Conservation (phyloP, 2,329 filamentous ascomycete genomes). For the Alternaria incomplexa region DNA sequence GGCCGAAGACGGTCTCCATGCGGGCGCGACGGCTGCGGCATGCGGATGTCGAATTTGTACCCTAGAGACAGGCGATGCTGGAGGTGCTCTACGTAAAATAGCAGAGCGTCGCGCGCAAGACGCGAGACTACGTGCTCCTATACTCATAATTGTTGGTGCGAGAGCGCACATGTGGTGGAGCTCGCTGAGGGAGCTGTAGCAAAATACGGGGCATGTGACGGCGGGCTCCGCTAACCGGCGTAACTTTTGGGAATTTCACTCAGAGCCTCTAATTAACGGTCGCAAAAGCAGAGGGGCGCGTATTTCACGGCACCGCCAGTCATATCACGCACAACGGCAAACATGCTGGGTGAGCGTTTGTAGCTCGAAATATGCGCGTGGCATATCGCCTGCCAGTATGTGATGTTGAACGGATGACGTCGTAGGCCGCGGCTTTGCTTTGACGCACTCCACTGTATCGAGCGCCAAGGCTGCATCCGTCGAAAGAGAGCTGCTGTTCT, state of each 20-base stretch:
- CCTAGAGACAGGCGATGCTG: background rate
- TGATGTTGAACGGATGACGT: constrained; percentile 17
- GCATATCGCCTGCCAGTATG: background rate
- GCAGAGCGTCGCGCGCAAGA: constrained; percentile 7
- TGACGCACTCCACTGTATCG: constrained; percentile 4
- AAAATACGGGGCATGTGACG: constrained; percentile 15
- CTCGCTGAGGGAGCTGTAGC: constrained; percentile 3
- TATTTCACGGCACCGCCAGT: background rate
- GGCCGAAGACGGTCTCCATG: constrained; percentile 64
- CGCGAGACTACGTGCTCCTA: constrained; percentile 8
- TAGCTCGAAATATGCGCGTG: background rate
- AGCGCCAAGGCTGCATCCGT: constrained; percentile 11
- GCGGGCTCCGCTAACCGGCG: constrained; percentile 12
- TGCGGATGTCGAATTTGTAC: constrained; percentile 22
- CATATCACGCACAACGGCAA: background rate
- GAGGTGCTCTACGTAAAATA: constrained; percentile 15
- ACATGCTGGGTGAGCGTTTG: background rate
- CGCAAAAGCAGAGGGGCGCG: background rate
- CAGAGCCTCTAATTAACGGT: constrained; percentile 3
- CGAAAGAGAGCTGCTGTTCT: constrained; percentile 2
- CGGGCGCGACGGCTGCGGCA: constrained; percentile 52
- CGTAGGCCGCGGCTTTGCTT: constrained; percentile 14
- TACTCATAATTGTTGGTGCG: constrained; percentile 29
- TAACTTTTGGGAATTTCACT: constrained; percentile 1
- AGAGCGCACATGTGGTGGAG: constrained; percentile 20